These are phyloP conservation scores for Hibiscus trionum DNA, from an alignment of 345 rosid genomes.

Conservation along the genomic window DNA sequence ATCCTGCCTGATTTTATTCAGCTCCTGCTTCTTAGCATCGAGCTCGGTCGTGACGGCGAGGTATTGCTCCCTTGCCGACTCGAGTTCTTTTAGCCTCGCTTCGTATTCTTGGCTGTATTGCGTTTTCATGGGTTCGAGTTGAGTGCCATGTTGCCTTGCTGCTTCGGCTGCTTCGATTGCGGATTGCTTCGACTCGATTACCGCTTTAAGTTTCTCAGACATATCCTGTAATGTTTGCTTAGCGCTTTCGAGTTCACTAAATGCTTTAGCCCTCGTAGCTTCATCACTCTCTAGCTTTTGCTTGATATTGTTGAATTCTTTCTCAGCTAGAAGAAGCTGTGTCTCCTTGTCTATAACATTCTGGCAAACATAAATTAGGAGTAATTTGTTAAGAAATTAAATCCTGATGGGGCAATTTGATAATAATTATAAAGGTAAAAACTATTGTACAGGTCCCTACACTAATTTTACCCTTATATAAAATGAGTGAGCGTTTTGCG, in stretches of 20 bases:
- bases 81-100: conserved; percentile 41
- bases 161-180: conserved; percentile 40
- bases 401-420: no score
- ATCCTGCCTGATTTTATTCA: conserved; percentile 62
- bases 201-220: conserved; percentile 28
- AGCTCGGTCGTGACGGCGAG: conserved; percentile 34
- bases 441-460: no score
- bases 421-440: no score
- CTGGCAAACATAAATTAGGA: conserved; percentile 14
- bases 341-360: conserved; percentile 56
- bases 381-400: not conserved
- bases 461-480: no score
- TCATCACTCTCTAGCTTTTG: conserved; percentile 35
- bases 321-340: conserved; percentile 42
- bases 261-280: conserved; percentile 33
- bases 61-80: conserved; percentile 53
- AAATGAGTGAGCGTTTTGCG: no score
- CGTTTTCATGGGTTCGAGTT: conserved; percentile 51
- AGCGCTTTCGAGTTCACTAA: conserved; percentile 45
- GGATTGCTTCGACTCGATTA: conserved; percentile 32
- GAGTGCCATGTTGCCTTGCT: conserved; percentile 38
- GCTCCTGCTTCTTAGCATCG: conserved; percentile 59
- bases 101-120: conserved; percentile 20
- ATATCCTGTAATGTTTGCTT: conserved; percentile 38
- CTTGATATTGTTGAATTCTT: conserved; percentile 35